These are phyloP conservation scores for Furcasterigmium sp. DNA, from an alignment of 2,329 filamentous ascomycete species.

Conservation along the genomic window DNA sequence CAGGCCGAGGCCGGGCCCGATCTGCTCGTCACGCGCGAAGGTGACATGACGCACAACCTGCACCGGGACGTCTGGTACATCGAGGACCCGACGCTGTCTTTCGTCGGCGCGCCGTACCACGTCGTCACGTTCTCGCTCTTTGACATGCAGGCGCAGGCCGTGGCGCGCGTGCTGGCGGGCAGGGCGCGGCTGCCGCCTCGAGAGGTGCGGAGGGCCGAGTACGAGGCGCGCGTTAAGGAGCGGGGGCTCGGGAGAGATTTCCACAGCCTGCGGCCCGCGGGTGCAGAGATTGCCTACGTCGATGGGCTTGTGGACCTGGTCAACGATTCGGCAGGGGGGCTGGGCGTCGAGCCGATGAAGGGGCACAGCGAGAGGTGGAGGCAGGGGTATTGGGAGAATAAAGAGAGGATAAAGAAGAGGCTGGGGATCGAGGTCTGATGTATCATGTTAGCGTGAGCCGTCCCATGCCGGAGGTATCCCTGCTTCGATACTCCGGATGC, in stretches of 20 bases:
- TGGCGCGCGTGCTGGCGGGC: slow-evolving; percentile 52
- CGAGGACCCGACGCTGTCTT: slow-evolving; percentile 56
- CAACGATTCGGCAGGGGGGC: slow-evolving; percentile 6
- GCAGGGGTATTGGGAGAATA: slow-evolving; percentile 1
- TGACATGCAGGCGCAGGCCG: slow-evolving; percentile 61
- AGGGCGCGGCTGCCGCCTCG: slow-evolving; percentile 38
- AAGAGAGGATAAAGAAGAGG: neutral
- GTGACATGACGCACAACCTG: slow-evolving; percentile 59
- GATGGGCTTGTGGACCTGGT: slow-evolving; percentile 16
- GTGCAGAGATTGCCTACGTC: slow-evolving; percentile 16
- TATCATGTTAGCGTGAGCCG: too few relatives aligned
- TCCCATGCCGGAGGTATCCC: too few relatives aligned
- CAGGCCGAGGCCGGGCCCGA: slow-evolving; percentile 43
- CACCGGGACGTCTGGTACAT: slow-evolving; percentile 71
- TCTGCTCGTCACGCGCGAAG: slow-evolving; percentile 56
- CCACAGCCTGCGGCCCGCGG: slow-evolving; percentile 16
- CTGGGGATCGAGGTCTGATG: neutral
- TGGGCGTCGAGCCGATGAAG: neutral
- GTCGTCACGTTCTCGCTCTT: slow-evolving; percentile 65
- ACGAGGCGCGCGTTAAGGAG: slow-evolving; percentile 11
- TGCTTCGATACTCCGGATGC: too few relatives aligned
- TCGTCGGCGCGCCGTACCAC: slow-evolving; percentile 61
- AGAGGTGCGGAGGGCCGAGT: slow-evolving; percentile 30
- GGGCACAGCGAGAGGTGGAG: slow-evolving; percentile 2
- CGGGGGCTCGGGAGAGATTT: slow-evolving; percentile 17